Evolutionary conservation across 164 flowering plant genomes (phyloP), one percentile per base, ranked within the genome.

Genomic region (Berberis vulgaris): DNA sequence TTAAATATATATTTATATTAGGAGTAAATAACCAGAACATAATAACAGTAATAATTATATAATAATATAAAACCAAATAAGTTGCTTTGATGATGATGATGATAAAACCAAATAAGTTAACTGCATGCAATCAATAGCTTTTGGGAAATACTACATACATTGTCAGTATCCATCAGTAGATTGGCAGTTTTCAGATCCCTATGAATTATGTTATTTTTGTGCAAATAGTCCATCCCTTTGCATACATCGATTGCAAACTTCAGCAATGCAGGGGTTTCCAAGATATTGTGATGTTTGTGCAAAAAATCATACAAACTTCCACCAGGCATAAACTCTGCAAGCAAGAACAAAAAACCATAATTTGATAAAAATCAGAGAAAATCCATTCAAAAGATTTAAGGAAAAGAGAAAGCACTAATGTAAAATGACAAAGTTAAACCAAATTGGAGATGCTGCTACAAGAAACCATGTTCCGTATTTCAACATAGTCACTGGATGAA

Each of bases 181-280:
- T 94, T 94, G 57, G 99, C 99, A 52, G 99, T 86, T 85, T 94
- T 94, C 67, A 94, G 71, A 76, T 93, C 98, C 80, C 97, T 80
- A 59, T 93, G 98, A 55, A 93, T 90, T 67, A 93, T 87, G 74
- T 82, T 76, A n/a, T 82, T 87, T 61, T 69, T 81, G 70, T 94
- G 97, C 76, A 94, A 74, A 74, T 94, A 94, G 68, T 84, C 89
- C 99, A 94, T 94, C 65, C 99, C 99, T 80, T 84, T 77, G 84
- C 88, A 83, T 64, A 94, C 83, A 76, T 91, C 96, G 59, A 83
- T 80, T 52, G 95, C 96, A 79, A 86, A 91, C 76, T 80, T 87
- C 71, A 94, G 78, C 74, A 94, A 60, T 47, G 80, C 77, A 65
- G 86, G 59, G 43, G 87, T 81, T 74, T 76, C 82, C 81, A 91